Conservation (phyloP, 495 filamentous ascomycete genomes). For the Echria macrotheca region DNA sequence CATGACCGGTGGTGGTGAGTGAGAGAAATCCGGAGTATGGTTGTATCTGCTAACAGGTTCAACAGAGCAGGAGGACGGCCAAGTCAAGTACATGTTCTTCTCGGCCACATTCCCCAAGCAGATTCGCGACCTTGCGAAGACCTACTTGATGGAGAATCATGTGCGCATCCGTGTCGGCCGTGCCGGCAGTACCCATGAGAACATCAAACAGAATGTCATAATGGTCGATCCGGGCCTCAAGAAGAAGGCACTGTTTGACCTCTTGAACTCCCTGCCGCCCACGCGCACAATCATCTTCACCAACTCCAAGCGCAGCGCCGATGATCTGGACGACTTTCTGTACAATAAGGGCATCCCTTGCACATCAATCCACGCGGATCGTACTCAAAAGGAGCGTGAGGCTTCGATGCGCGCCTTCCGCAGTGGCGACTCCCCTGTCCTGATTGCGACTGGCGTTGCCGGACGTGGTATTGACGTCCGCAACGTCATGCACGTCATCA, state of each 20-base stretch:
- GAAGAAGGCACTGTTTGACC: slow-evolving; percentile 63
- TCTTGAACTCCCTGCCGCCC: slow-evolving; percentile 61
- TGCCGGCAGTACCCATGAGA: slow-evolving; percentile 68
- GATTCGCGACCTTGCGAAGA: slow-evolving; percentile 67
- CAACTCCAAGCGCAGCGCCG: slow-evolving; percentile 68
- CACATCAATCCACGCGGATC: slow-evolving; percentile 80
- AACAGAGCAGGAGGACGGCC: slow-evolving; percentile 70
- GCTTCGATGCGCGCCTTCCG: slow-evolving; percentile 88
- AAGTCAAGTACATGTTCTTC: slow-evolving; percentile 83
- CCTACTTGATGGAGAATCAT: slow-evolving; percentile 65
- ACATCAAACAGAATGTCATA: slow-evolving; percentile 73
- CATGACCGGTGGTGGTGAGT: slow-evolving; percentile 70
- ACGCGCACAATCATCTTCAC: slow-evolving; percentile 88
- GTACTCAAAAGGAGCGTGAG: slow-evolving; percentile 88
- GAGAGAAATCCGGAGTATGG: neutral
- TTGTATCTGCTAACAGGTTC: slow-evolving; percentile 8
- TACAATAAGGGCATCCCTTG: slow-evolving; percentile 72
- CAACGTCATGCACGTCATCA: slow-evolving; percentile 86
- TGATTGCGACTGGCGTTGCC: slow-evolving; percentile 79
- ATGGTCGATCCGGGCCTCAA: slow-evolving; percentile 59
- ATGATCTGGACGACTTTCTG: slow-evolving; percentile 80
- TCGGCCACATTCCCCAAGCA: slow-evolving; percentile 85
- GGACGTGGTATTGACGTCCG: slow-evolving; percentile 88
- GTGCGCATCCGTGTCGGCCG: slow-evolving; percentile 80
- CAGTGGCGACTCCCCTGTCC: slow-evolving; percentile 62